phyloP scores from a whole-genome alignment of 495 filamentous ascomycete species.

The Chlorociboria aeruginascens region DNA sequence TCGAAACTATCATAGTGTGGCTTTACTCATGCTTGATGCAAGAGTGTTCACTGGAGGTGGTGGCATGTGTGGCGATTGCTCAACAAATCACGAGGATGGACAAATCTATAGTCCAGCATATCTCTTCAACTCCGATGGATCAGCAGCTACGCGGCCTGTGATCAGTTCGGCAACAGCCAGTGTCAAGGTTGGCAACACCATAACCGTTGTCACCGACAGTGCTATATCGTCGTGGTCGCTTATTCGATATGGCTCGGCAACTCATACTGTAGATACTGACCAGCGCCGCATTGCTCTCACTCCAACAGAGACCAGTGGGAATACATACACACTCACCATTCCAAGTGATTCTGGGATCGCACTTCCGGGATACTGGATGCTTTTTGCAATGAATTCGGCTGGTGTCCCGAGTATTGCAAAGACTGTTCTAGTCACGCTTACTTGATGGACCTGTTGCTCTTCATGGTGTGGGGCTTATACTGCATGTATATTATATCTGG shows the following conservation, averaged over 20 bases:
- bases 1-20: slow-evolving; percentile 45
- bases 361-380: slow-evolving; percentile 45
- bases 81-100: slow-evolving; percentile 43
- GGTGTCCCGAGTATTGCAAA: slow-evolving; percentile 37
- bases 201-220: slow-evolving; percentile 26
- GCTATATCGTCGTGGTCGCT: slow-evolving; percentile 15
- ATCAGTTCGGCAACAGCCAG: slow-evolving; percentile 16
- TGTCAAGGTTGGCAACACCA: slow-evolving; percentile 21
- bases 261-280: slow-evolving; percentile 49
- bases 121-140: slow-evolving; percentile 32
- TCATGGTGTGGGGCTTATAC: too few relatives aligned
- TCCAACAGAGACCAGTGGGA: slow-evolving; percentile 1
- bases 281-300: slow-evolving; percentile 39
- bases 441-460: too few relatives aligned
- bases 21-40: slow-evolving; percentile 43
- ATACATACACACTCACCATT: slow-evolving; percentile 20
- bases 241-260: slow-evolving; percentile 34
- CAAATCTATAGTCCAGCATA: slow-evolving; percentile 48
- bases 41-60: slow-evolving; percentile 43
- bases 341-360: slow-evolving; percentile 38
- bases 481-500: too few relatives aligned
- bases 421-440: slow-evolving; percentile 6
- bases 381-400: slow-evolving; percentile 35
- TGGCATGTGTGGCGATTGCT: slow-evolving; percentile 40
- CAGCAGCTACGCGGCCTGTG: slow-evolving; percentile 28